Evolutionary conservation across 148 eudicot genomes (phyloP), one percentile per base, ranked within the genome.

Genomic region (Fagopyrum tataricum): DNA sequence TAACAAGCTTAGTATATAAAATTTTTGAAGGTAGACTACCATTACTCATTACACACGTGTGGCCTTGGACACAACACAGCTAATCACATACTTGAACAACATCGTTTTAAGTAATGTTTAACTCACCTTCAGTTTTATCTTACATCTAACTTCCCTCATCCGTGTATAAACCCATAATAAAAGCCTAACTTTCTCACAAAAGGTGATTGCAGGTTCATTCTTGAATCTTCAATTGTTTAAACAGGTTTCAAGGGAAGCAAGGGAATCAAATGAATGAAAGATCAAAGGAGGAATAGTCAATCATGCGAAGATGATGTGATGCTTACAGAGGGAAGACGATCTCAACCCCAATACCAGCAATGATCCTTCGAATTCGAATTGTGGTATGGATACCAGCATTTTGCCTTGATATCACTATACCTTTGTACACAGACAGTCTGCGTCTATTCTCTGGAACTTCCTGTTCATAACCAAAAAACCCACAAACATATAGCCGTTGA

Each of bases 381-480:
- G 98, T 94, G 47, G 97, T 88, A 84, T 94, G 98, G 73, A 94
- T 83, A 37, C 98, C 98, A 46, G 98, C 98, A 88, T 94, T 94
- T 79, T 94, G 98, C 77, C 80, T 89, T 2, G 91, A 87, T 13
- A 94, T 89, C 26, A 94, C 87, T 72, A 94, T 94, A 64, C 98
- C 98, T 81, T 94, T 94, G 81, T 94, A 94, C 6, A 94, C 44
- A 44, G 98, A 85, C 70, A 91, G 76, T 76, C 97, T 83, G 17
- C 89, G 84, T 81, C 71, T 89, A 64, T 84, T 88, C 79, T 88
- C 91, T 17, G 93, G 92, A 70, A 91, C 90, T 88, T 88, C 87
- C 98, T 94, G 76, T 51, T 31, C 41, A 14, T 75, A 73, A 7
- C 64, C 82, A 83, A 72, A 83, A 72, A 64, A 64, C 69, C 40